Evolutionary conservation across 495 filamentous ascomycete genomes (phyloP), one percentile per base, ranked within the genome.

Genomic region (Coniosporium apollinis): DNA sequence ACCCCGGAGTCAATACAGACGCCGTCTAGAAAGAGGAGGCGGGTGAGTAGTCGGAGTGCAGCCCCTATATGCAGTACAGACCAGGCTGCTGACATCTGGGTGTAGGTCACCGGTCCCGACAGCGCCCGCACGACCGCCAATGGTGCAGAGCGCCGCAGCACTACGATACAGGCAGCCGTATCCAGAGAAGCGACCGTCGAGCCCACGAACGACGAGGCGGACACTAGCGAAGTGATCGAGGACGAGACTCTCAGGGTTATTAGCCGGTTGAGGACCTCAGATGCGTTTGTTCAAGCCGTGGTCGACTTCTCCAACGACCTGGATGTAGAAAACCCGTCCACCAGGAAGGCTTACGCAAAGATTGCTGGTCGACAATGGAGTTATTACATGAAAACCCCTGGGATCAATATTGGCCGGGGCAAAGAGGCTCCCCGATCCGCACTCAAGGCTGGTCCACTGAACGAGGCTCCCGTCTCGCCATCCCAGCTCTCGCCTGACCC

Each of bases 351-450:
- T 14, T 97, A 86, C 55, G 89, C 89, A 11, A 94, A 93, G 58
- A 79, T 97, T 41, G 75, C 83, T 24, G 89, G 85, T 22, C 69
- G 73, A 36, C 78, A 83, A 48, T 97, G 89, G 89, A 94, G 87
- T 7, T 97, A 82, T 57, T 94, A 85, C 54, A 74, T 96, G 43
- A 80, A 77, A 43, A 73, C 72, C 19, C 66, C 85, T 30, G 66
- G 69, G 36, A 70, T 92, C 50, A 77, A 79, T 39, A 92, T 97
- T 45, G 89, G 89, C 9, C 74, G 86, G 41, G 74, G 76, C 20
- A 72, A 78, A 15, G 79, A 86, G 41, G 59, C 40, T n/a, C 41
- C 16, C 48, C 60, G 17, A 45, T n/a, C n/a, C n/a, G n/a, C n/a
- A 41, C 32, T 33, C 51, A 51, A 19, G 34, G 45, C 18, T 16